phyloP scores from a whole-genome alignment of 2,329 filamentous ascomycete genomes.

The Periconia sp. region DNA sequence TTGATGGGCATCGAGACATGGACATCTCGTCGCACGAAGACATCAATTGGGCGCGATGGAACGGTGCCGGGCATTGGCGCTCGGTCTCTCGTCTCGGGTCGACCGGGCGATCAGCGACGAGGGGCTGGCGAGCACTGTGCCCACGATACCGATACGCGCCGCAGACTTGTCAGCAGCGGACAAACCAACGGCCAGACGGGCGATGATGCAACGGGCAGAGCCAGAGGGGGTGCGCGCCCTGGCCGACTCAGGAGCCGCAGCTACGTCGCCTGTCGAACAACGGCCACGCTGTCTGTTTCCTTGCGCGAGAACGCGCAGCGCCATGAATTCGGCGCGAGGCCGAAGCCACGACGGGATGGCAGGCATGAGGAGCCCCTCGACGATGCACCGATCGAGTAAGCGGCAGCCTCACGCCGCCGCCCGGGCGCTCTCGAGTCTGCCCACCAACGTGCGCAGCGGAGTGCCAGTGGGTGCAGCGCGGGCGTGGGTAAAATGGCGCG shows the following conservation, averaged over 20 bases:
- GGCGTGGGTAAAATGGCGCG: conserved; percentile 10
- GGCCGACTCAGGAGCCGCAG: background rate
- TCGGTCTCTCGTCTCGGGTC: conserved; percentile 36
- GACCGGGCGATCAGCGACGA: conserved; percentile 41
- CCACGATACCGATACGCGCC: conserved; percentile 30
- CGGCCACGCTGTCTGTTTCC: conserved; percentile 1
- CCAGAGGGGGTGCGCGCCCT: background rate
- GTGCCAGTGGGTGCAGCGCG: conserved; percentile 8
- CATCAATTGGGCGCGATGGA: conserved; percentile 21
- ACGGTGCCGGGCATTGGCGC: conserved; percentile 35
- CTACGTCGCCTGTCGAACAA: background rate
- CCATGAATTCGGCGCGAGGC: background rate
- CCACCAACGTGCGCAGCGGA: conserved; percentile 10
- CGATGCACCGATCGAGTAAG: no score
- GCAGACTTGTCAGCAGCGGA: conserved; percentile 15
- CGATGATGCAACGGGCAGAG: conserved; percentile 13
- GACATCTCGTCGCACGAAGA: conserved; percentile 25
- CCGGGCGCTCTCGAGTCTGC: no score
- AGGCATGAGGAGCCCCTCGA: conserved; percentile 6
- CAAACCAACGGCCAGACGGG: conserved; percentile 9
- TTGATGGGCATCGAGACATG: no score
- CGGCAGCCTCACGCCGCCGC: no score
- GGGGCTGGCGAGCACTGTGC: conserved; percentile 30
- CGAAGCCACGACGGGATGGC: background rate
- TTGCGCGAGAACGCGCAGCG: conserved; percentile 4